Conservation (phyloP, 208 protist species). For the Trypanosoma grayi region DNA sequence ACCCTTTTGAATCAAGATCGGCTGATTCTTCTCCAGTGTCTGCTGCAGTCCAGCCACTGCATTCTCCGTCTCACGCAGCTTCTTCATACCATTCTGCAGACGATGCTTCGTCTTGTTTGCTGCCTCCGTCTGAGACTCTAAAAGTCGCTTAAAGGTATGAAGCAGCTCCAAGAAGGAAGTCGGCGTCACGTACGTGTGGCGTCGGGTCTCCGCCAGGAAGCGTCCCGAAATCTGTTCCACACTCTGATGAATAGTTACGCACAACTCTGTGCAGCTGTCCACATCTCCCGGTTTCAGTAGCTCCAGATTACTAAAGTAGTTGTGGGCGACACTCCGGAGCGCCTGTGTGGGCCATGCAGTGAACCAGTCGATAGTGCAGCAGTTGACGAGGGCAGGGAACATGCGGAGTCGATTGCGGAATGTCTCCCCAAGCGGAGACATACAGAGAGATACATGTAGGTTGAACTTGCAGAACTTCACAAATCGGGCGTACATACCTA, state of each 20-base stretch:
- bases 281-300: slow-evolving; percentile 38
- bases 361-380: slow-evolving; percentile 99
- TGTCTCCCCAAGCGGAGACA: slow-evolving; percentile 95
- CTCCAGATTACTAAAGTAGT: slow-evolving; percentile 69
- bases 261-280: slow-evolving; percentile 86
- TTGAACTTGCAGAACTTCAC: slow-evolving; percentile 91
- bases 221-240: slow-evolving; percentile 87
- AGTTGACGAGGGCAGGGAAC: slow-evolving; percentile 98
- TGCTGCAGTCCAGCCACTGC: slow-evolving; percentile 93
- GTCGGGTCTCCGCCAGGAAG: slow-evolving; percentile 91
- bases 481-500: slow-evolving; percentile 94
- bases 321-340: slow-evolving; percentile 90
- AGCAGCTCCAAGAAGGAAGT: slow-evolving; percentile 98
- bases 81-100: slow-evolving; percentile 94
- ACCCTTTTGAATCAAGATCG: slow-evolving; percentile 93
- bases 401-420: slow-evolving; percentile 96
- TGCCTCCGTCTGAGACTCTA: slow-evolving; percentile 79
- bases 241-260: slow-evolving; percentile 93
- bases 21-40: slow-evolving; percentile 94
- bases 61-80: slow-evolving; percentile 92
- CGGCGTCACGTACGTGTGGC: slow-evolving; percentile 99
- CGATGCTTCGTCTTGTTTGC: slow-evolving; percentile 81
- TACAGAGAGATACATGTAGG: slow-evolving; percentile 96
- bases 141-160: slow-evolving; percentile 83
- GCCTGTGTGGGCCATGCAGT: slow-evolving; percentile 95